phyloP scores from a whole-genome alignment of 345 rosid species.

The Bretschneidera sinensis region DNA sequence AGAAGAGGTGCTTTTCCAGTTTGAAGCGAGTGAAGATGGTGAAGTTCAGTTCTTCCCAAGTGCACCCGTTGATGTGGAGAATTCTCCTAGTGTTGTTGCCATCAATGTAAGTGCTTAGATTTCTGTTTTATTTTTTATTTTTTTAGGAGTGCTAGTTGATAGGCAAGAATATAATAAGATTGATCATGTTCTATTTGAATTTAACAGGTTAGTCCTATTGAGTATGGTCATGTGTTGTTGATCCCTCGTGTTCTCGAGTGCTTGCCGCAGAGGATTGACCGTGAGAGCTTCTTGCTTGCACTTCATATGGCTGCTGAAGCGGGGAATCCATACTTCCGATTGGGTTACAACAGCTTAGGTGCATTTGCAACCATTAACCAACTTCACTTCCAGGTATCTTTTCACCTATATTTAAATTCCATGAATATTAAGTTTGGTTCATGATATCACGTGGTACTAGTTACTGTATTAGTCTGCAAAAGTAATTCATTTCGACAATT shows the following conservation, averaged over 20 bases:
- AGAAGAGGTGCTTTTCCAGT: constrained; percentile 95
- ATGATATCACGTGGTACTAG: neutral
- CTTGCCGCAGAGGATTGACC: constrained; percentile 95
- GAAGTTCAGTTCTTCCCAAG: constrained; percentile 52
- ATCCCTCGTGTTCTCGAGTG: constrained; percentile 82
- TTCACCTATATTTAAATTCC: neutral
- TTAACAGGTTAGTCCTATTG: constrained; percentile 91
- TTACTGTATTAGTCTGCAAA: neutral
- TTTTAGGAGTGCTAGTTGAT: neutral
- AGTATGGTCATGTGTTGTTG: constrained; percentile 90
- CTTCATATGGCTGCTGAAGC: constrained; percentile 82
- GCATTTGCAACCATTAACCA: constrained; percentile 98
- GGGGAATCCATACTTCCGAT: constrained; percentile 69
- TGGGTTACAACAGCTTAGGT: constrained; percentile 97
- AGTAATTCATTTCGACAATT: neutral
- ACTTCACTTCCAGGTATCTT: constrained; percentile 92
- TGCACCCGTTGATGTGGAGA: constrained; percentile 61
- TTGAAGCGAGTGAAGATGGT: constrained; percentile 72
- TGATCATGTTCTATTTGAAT: neutral
- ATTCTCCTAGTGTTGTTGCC: constrained; percentile 86
- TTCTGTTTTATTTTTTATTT: neutral
- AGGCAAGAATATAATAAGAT: neutral
- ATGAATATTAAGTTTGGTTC: neutral
- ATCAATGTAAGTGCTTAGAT: constrained; percentile 56
- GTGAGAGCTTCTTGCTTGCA: constrained; percentile 76